phyloP scores from a whole-genome alignment of 305 asterid species.

The Nicotiana rustica region DNA sequence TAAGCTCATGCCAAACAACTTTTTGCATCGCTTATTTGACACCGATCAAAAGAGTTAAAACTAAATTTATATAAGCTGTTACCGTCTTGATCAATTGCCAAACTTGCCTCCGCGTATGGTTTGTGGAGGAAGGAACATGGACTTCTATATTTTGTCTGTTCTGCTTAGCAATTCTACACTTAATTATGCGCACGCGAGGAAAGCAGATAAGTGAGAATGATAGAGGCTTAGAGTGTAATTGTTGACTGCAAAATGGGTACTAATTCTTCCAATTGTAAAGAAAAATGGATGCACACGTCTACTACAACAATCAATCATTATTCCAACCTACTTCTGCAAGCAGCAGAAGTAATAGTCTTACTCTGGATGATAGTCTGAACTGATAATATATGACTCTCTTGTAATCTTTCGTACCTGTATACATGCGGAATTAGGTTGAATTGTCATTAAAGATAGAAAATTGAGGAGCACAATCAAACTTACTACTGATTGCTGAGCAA shows the following conservation, averaged over 20 bases:
- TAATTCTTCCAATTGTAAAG: neutral
- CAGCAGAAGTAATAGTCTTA: neutral
- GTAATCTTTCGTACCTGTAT: neutral
- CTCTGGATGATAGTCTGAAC: neutral
- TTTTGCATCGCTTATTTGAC: neutral
- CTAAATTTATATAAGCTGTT: conserved; percentile 1
- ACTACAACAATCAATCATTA: neutral
- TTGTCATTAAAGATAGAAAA: neutral
- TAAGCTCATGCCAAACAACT: neutral
- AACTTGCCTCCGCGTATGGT: neutral
- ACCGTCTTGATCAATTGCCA: neutral
- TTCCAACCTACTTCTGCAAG: neutral
- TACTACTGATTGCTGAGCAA: neutral
- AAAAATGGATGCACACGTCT: neutral
- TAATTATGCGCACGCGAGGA: neutral
- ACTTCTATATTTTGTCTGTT: neutral
- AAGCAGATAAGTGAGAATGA: neutral
- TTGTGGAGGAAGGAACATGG: neutral
- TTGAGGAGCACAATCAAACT: neutral
- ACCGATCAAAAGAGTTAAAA: neutral
- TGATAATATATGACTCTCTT: neutral
- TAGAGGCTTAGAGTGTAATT: neutral
- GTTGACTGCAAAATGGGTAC: neutral
- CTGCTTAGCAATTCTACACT: neutral
- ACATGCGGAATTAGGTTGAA: neutral